A percentile compares a stretch with the other conserved stretches of the same genome.
Evolutionary conservation across 306 rosid genomes (phyloP).

Genomic region (Trichosanthes cucumerina): DNA sequence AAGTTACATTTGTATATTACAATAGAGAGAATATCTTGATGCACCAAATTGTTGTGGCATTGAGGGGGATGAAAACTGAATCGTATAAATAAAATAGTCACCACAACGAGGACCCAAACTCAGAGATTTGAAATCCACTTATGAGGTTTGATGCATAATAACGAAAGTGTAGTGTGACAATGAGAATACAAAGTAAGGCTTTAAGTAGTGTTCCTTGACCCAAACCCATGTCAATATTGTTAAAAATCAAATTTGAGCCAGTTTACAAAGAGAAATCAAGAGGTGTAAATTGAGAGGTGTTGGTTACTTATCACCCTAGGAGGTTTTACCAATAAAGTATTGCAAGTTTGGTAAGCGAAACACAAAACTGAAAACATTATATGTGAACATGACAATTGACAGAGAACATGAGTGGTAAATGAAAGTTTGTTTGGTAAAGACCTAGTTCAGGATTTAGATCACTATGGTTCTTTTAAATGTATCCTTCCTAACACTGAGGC

Average conservation of each 20-base stretch:
- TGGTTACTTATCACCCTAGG: neutral
- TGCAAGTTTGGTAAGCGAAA: neutral
- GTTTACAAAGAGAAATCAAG: neutral
- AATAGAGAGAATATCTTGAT: neutral
- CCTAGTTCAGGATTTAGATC: neutral
- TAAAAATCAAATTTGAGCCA: neutral
- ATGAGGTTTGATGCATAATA: neutral
- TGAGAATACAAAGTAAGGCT: neutral
- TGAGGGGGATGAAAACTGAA: neutral
- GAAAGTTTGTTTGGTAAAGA: neutral
- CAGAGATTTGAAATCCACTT: neutral
- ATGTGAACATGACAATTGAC: neutral
- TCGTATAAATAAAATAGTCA: neutral
- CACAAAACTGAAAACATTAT: neutral
- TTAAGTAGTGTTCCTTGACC: neutral
- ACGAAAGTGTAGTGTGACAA: neutral
- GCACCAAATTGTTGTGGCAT: neutral
- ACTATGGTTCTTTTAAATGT: neutral
- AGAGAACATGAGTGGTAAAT: neutral
- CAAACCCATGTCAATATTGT: neutral
- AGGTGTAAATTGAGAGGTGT: neutral
- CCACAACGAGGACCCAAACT: neutral
- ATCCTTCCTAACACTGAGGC: neutral
- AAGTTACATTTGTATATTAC: neutral
- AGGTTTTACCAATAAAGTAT: neutral